A percentile compares a stretch with the other conserved stretches of the same genome.
phyloP scores from a whole-genome alignment of 164 flowering plant genomes.

The Tetrastigma voinierianum region DNA sequence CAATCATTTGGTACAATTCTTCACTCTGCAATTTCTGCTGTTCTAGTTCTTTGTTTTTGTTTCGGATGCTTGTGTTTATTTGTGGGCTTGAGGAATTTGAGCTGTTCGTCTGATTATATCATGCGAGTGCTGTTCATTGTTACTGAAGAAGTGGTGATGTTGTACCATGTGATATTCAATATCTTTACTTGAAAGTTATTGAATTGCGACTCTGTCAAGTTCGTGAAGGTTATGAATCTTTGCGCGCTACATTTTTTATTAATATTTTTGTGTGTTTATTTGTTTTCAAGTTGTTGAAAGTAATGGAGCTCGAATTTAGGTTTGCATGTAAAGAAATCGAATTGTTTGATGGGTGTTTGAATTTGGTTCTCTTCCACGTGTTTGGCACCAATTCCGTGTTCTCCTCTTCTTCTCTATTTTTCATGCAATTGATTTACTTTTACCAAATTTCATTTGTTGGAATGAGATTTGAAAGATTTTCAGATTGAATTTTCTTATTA shows the following conservation, averaged over 20 bases:
- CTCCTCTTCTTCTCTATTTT: too few species aligned
- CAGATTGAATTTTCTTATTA: too few species aligned
- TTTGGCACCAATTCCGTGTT: too few species aligned
- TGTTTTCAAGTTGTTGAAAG: background rate
- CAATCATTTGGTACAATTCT: constrained; percentile 13
- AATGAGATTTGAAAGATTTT: too few species aligned
- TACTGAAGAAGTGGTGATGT: too few species aligned
- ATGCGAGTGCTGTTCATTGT: too few species aligned
- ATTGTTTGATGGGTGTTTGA: background rate
- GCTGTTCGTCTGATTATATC: too few species aligned
- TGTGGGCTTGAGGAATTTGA: background rate
- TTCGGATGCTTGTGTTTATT: background rate
- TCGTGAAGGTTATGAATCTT: background rate
- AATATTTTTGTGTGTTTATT: background rate
- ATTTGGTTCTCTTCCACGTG: too few species aligned
- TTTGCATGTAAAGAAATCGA: background rate
- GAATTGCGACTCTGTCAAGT: background rate
- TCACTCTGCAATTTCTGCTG: background rate
- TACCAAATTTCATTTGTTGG: too few species aligned
- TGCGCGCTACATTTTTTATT: background rate
- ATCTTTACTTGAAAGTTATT: too few species aligned
- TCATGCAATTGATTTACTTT: too few species aligned
- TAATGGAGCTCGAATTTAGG: background rate
- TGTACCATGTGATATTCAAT: too few species aligned
- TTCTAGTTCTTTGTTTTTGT: background rate